Evolutionary conservation across 106 monocot genomes (phyloP), one percentile per base, ranked within the genome.

Genomic region (Allium fistulosum): DNA sequence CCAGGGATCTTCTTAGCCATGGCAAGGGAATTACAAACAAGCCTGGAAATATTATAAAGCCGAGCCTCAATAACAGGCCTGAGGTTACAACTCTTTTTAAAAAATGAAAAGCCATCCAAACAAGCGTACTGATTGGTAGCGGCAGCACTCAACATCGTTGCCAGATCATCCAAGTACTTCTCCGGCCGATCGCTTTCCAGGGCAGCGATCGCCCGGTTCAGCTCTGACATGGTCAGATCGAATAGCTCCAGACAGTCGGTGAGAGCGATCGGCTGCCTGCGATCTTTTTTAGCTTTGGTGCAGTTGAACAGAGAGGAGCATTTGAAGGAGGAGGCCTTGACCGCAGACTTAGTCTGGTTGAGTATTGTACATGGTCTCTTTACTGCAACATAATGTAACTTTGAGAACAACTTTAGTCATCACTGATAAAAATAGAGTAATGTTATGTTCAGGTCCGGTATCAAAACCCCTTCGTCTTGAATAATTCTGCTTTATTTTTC

Each of bases 191-290:
- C 0, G 59, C 18, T 49, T 59, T 48, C 9, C 51, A 93, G 84
- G 56, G 76, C 74, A 12, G 57, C 2, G 26, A 47, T 2, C 9
- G 83, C 82, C 65, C 22, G 7, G 51, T 37, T 58, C 71, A 96
- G 79, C 22, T 76, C 65, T n/a, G 81, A 85, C 67, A 85, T 17
- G 10, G 94, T 88, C 49, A 51, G 16, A 67, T 79, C 83, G 50
- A 95, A 71, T 26, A 95, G 85, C 56, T 95, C 91, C 47, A 95
- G 65, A 68, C 94, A 95, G 83, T 95, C 91, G 57, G 48, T 26
- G 50, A 95, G 69, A 2, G 94, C 94, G 8, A 79, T 46, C 16
- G 60, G 69, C 70, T 90, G 81, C 11, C 57, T 70, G 47, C 28
- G 26, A 66, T 79, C 62, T 63, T 85, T 26, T 18, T 7, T 49